A percentile compares a stretch with the other conserved stretches of the same genome.
Evolutionary conservation across 352 stramenopile genomes (phyloP).

Genomic region (Phytopythium helicoides): DNA sequence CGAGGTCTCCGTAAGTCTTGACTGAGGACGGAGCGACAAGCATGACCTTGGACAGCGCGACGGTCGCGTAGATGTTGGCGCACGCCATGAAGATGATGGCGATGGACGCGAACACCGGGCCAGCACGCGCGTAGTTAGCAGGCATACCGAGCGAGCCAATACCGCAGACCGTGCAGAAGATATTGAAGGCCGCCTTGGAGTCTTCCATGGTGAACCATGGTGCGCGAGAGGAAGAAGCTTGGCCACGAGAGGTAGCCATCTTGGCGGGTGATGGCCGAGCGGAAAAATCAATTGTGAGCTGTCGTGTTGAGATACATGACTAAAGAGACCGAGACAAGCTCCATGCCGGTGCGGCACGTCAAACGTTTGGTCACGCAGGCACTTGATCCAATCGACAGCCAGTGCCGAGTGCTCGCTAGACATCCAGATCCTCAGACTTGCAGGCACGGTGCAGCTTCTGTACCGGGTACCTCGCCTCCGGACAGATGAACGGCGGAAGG

Average conservation of each 20-base stretch:
- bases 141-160: slow-evolving; percentile 48
- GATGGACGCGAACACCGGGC: slow-evolving; percentile 29
- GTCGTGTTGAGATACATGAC: not conserved
- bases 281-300: slow-evolving; percentile 3
- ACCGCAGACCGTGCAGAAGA: slow-evolving; percentile 29
- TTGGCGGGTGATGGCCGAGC: not conserved
- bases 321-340: not conserved
- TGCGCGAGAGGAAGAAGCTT: slow-evolving; percentile 4
- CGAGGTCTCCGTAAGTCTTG: slow-evolving; percentile 39
- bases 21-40: slow-evolving; percentile 30
- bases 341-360: not conserved
- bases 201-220: slow-evolving; percentile 32
- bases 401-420: too few species aligned
- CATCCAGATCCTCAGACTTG: too few species aligned
- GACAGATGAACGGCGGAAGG: not conserved
- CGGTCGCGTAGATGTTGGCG: slow-evolving; percentile 39
- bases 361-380: slow-evolving; percentile 3
- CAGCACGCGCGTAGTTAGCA: slow-evolving; percentile 46
- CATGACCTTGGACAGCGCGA: slow-evolving; percentile 33
- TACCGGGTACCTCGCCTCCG: too few species aligned
- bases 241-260: not conserved
- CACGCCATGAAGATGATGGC: slow-evolving; percentile 44
- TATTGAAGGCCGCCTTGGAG: slow-evolving; percentile 33
- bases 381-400: not conserved
- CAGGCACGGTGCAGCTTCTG: too few species aligned